Percentiles rank a stretch among this genome's conserved stretches.
These are phyloP conservation scores for Neospermospora avenae DNA, from an alignment of 2,329 filamentous ascomycete species.

Conservation along the genomic window DNA sequence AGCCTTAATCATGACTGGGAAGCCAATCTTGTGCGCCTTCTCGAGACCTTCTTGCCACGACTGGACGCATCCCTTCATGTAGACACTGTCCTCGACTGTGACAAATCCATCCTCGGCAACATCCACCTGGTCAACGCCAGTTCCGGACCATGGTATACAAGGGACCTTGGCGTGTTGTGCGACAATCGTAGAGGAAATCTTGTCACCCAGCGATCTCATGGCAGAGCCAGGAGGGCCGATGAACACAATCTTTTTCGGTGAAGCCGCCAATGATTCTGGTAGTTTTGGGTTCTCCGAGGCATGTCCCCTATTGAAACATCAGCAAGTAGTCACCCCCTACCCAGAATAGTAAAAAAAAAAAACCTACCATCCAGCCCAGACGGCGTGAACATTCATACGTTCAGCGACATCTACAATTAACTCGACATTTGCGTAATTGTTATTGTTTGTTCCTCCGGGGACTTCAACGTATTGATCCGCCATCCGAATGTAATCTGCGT, in stretches of 20 bases:
- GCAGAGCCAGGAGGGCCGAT: slow-evolving; percentile 96
- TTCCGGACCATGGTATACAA: slow-evolving; percentile 99
- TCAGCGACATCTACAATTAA: slow-evolving; percentile 98
- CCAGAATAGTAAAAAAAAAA: neutral
- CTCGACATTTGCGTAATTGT: slow-evolving; percentile 99
- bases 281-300: slow-evolving; percentile 98
- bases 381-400: slow-evolving; percentile 96
- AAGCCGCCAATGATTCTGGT: slow-evolving; percentile 91
- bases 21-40: slow-evolving; percentile 87
- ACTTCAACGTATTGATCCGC: slow-evolving; percentile 99
- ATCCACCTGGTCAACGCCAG: slow-evolving; percentile 77
- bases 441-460: slow-evolving; percentile 98
- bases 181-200: slow-evolving; percentile 98
- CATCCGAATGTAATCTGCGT: slow-evolving; percentile 99
- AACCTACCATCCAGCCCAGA: slow-evolving; percentile 95
- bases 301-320: slow-evolving; percentile 66
- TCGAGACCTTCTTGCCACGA: slow-evolving; percentile 86
- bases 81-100: slow-evolving; percentile 81
- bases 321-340: slow-evolving; percentile 7
- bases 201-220: slow-evolving; percentile 98
- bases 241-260: slow-evolving; percentile 98
- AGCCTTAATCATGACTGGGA: slow-evolving; percentile 99
- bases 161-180: slow-evolving; percentile 95
- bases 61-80: slow-evolving; percentile 85
- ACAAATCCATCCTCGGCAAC: slow-evolving; percentile 84